These are phyloP conservation scores for Phaeolepiota aurea DNA, from an alignment of 768 basidiomycete species.

Conservation along the genomic window DNA sequence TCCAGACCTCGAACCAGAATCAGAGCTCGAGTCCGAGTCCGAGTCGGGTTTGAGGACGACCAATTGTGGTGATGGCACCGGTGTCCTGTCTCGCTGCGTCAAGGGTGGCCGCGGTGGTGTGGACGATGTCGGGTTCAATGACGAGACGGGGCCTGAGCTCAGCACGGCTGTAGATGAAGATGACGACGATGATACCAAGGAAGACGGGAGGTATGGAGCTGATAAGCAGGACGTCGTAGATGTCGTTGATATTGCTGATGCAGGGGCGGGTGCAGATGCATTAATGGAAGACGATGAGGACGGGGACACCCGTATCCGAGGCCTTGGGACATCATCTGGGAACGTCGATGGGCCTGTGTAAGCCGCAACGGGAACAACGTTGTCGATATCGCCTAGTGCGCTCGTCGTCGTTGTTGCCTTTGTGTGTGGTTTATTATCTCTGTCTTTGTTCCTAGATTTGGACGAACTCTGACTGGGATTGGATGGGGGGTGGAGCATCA, in stretches of 20 bases:
- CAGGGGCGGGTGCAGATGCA: not conserved
- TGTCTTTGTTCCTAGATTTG: too few relatives aligned
- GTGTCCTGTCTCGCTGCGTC: not conserved
- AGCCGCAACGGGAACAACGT: not conserved
- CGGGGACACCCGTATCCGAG: not conserved
- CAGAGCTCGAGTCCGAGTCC: not conserved
- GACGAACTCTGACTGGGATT: too few relatives aligned
- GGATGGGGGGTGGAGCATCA: too few relatives aligned
- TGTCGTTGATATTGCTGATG: not conserved
- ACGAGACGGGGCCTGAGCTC: not conserved
- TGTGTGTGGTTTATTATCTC: not conserved
- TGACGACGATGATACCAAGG: not conserved
- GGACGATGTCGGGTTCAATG: not conserved
- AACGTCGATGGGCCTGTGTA: not conserved
- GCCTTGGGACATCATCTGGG: not conserved
- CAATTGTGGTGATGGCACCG: too few relatives aligned
- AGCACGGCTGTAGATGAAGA: not conserved
- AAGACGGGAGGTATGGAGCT: not conserved
- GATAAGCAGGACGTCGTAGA: not conserved
- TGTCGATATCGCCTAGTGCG: not conserved
- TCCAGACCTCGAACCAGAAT: not conserved
- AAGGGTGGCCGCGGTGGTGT: not conserved
- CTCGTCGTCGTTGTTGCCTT: not conserved
- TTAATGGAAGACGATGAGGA: not conserved
- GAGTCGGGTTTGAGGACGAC: not conserved